Base-by-base conservation (phyloP, 2,329 filamentous ascomycete species). In the Calycina herbarum region DNA sequence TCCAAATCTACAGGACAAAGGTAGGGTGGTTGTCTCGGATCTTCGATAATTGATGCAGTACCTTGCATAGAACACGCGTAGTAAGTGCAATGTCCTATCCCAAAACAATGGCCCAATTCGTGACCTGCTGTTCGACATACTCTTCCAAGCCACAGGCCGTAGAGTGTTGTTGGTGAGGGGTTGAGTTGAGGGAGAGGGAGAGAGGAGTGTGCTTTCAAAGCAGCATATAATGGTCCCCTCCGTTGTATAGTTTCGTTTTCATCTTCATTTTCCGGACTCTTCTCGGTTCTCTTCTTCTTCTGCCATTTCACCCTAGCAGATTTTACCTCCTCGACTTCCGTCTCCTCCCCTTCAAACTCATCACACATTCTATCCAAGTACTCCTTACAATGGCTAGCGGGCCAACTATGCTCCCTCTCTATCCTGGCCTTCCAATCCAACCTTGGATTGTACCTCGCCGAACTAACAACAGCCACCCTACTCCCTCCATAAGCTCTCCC, bases 71-170 rank as follows among this genome's bases (percentile, higher is more conserved):
- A 79, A 69, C 87, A 90, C 0, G 87, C 85, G 69, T 86, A 89
- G 70, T 86, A 89, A 0, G 83, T 77, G 72, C 89, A 92, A 73
- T 92, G 89, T 7, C 76, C 88, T 15, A 92, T 79, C 0, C 85
- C 86, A 45, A 92, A 82, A 71, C 88, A 91, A 73, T 91, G 89
- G 0, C 87, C 86, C 0, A 91, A 76, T 71, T 92, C 89, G 72
- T 91, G 89, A 1, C 82, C 81, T 1, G 83, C 83, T 0, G 88
- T 89, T 60, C 82, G 83, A 62, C 80, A 86, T 2, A 86, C 74
- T 11, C 83, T 80, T 10, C 81, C 81, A 15, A 90, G 81, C 86
- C 87, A 91, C 1, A 88, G 72, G 0, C 76, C 80, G 0, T 75
- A 71, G 0, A 78, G 65, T 1, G 76, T 75, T 0, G 74, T 20